These are phyloP conservation scores for Colletotrichum neosansevieriae DNA, from an alignment of 2,329 filamentous ascomycete genomes.

Conservation along the genomic window DNA sequence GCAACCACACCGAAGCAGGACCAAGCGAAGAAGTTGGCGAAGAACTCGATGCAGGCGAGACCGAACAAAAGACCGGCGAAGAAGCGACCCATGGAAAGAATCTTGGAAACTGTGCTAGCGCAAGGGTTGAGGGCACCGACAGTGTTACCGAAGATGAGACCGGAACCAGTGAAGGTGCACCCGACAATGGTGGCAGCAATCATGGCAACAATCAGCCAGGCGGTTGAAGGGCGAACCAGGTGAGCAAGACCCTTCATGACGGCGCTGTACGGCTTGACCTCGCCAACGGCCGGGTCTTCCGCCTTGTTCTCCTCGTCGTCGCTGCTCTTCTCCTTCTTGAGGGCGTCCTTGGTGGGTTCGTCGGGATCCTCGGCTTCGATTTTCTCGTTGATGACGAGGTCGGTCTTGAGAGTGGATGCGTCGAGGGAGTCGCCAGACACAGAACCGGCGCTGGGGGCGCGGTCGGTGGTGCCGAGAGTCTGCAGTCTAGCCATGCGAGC, in stretches of 20 bases:
- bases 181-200: constrained; percentile 66
- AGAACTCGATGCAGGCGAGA: constrained; percentile 69
- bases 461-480: constrained; percentile 40
- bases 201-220: constrained; percentile 59
- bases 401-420: constrained; percentile 36
- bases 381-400: constrained; percentile 30
- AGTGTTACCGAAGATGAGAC: constrained; percentile 71
- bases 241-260: constrained; percentile 40
- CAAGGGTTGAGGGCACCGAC: constrained; percentile 69
- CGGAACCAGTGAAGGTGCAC: constrained; percentile 67
- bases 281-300: constrained; percentile 27
- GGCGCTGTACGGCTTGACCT: constrained; percentile 40
- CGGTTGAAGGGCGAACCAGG: constrained; percentile 50
- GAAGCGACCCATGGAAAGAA: constrained; percentile 63
- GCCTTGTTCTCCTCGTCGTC: constrained; percentile 23
- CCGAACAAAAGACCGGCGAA: constrained; percentile 71
- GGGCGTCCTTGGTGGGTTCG: constrained; percentile 10
- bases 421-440: constrained; percentile 40
- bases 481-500: constrained; percentile 44
- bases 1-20: constrained; percentile 67
- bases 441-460: constrained; percentile 33
- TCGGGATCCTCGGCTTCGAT: constrained; percentile 13
- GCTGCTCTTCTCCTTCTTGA: constrained; percentile 20
- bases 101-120: constrained; percentile 57
- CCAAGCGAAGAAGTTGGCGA: constrained; percentile 69